A percentile compares a stretch with the other conserved stretches of the same genome.
phyloP scores from a whole-genome alignment of 2,329 filamentous ascomycete genomes.

The Aspergillus neotritici region DNA sequence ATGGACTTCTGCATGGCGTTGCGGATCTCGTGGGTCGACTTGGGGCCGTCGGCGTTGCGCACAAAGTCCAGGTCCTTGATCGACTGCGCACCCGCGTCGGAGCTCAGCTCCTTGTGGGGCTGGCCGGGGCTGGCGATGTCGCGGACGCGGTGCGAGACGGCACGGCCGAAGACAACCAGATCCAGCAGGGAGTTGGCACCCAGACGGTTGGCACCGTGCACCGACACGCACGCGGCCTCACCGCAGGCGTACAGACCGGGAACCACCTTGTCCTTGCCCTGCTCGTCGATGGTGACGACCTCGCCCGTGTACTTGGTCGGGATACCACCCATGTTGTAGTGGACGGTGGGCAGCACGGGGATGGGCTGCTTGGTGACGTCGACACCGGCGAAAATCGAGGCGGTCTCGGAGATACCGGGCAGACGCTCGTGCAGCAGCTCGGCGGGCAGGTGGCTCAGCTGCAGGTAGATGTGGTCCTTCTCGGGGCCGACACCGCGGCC shows the following conservation, averaged over 20 bases:
- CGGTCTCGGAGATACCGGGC: conserved; percentile 97
- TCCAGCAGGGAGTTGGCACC: conserved; percentile 98
- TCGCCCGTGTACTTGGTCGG: conserved; percentile 96
- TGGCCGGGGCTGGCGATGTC: conserved; percentile 84
- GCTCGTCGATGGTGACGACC: conserved; percentile 79
- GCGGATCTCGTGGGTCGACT: conserved; percentile 82
- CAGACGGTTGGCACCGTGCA: conserved; percentile 96
- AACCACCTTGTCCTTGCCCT: conserved; percentile 86
- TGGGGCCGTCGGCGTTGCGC: conserved; percentile 76
- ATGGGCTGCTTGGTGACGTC: conserved; percentile 97
- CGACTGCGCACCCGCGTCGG: conserved; percentile 82
- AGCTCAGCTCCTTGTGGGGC: conserved; percentile 70
- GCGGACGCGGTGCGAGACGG: conserved; percentile 93
- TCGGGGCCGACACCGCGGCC: conserved; percentile 94
- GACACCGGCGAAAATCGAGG: conserved; percentile 93
- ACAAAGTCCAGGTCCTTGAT: conserved; percentile 81
- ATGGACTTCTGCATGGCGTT: conserved; percentile 95
- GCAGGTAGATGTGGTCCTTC: conserved; percentile 98
- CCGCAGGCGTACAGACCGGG: conserved; percentile 93
- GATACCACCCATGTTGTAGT: conserved; percentile 99
- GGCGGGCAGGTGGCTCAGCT: conserved; percentile 88
- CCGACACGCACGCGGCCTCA: conserved; percentile 94
- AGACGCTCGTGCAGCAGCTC: conserved; percentile 94
- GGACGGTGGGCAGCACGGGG: conserved; percentile 89
- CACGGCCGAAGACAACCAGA: conserved; percentile 94